phyloP scores from a whole-genome alignment of 1,284 basidiomycete species.

The Pisolithus thermaeus region DNA sequence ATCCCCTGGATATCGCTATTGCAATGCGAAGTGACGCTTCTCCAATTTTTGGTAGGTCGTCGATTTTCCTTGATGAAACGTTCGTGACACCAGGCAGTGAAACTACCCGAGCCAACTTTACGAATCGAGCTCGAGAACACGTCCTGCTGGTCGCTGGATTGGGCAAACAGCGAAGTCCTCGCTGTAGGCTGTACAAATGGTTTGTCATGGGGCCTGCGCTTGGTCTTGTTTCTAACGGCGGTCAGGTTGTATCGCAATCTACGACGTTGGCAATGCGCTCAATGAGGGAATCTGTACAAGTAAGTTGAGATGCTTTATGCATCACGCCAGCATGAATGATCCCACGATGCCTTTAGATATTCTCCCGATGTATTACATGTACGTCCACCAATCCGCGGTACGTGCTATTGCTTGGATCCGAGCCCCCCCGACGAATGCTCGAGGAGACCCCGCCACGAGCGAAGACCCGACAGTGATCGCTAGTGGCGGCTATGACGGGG shows the following conservation, averaged over 20 bases:
- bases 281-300: constrained; percentile 20
- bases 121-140: constrained; percentile 70
- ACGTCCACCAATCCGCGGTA: constrained; percentile 74
- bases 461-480: constrained; percentile 66
- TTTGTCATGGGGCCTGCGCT: constrained; percentile 26
- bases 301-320: constrained; percentile 16
- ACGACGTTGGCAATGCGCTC: constrained; percentile 57
- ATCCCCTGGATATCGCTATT: constrained; percentile 52
- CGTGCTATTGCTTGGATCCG: constrained; percentile 69
- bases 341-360: constrained; percentile 27
- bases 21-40: constrained; percentile 19
- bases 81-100: constrained; percentile 37
- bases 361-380: constrained; percentile 67
- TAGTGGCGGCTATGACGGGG: constrained; percentile 75
- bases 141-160: constrained; percentile 71
- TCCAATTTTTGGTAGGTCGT: constrained; percentile 38
- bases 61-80: not conserved
- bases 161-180: constrained; percentile 77
- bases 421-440: constrained; percentile 49
- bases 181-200: constrained; percentile 81
- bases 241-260: constrained; percentile 70
- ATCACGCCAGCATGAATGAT: not conserved
- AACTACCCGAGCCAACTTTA: constrained; percentile 55
- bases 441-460: constrained; percentile 40
- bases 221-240: not conserved